Base-by-base conservation (phyloP, 805 yeast species). In the Yarrowia osloensis region DNA sequence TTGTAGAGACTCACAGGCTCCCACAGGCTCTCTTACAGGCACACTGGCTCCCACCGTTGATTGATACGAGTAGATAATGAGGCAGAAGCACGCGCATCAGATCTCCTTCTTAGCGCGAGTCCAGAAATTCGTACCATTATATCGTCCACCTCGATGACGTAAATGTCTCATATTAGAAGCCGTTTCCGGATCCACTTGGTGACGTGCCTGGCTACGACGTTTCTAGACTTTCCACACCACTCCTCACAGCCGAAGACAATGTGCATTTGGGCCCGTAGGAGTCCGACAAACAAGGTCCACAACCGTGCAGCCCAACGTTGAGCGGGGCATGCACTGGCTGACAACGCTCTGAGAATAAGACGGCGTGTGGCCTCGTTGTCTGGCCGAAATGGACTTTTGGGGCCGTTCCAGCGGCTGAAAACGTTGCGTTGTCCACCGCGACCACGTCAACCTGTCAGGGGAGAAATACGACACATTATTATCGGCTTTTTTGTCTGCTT, bases 241-340 rank as follows among this genome's bases (percentile, higher is more conserved):
- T 29, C 55, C 55, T 39, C 55, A 50, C 57, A 50, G 57, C 57
- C 57, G 57, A 50, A 40, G 57, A n/a, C n/a, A n/a, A 50, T 31
- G 21, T 50, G 57, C 57, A 8, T 22, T 19, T 22, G 6, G 46
- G 4, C 9, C 2, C 15, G 55, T 50, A 50, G 57, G 57, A 33
- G 28, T 50, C 57, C 57, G 57, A 50, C 39, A 31, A 29, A 50
- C 55, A 50, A 50, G 26, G 55, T 13, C 17, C 29, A 49, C 55
- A 28, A 49, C 39, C 13, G 28, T 47, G 54, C 54, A 29, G 55
- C 39, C 40, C 54, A 12, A 31, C 40, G 57, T 33, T 50, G 57
- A 50, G 57, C 26, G 57, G 52, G 52, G 52, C 26, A 33, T 33
- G 35, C 35, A 12, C 35, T 15, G 35, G 15, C 31, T 28, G 4